These are phyloP conservation scores for Kwoniella shivajii DNA, from an alignment of 1,284 basidiomycete species.

Conservation along the genomic window DNA sequence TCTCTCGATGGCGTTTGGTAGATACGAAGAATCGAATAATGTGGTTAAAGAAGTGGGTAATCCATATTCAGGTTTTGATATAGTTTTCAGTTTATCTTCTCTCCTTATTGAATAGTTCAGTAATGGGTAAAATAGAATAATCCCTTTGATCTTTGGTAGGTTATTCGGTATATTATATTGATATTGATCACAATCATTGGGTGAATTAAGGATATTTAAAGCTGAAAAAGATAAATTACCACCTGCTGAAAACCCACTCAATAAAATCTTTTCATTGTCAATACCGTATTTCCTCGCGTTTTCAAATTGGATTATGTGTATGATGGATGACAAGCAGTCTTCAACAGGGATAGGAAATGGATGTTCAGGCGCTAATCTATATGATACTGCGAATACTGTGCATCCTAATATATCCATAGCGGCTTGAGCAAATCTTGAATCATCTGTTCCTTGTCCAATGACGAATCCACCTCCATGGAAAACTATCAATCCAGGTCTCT, in stretches of 20 bases:
- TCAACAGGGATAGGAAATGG: slow-evolving; percentile 54
- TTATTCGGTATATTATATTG: slow-evolving; percentile 9
- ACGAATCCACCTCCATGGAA: slow-evolving; percentile 39
- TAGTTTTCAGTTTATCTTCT: slow-evolving; percentile 19
- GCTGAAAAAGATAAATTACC: slow-evolving; percentile 33
- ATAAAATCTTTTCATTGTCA: slow-evolving; percentile 23
- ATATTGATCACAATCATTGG: background rate
- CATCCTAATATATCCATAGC: slow-evolving; percentile 20
- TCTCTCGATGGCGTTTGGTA: slow-evolving; percentile 19
- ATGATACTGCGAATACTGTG: slow-evolving; percentile 48
- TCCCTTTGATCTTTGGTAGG: slow-evolving; percentile 18
- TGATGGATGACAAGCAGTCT: slow-evolving; percentile 51
- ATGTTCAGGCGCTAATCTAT: slow-evolving; percentile 55
- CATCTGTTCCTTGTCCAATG: slow-evolving; percentile 31
- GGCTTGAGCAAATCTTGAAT: slow-evolving; percentile 23
- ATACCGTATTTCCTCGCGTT: slow-evolving; percentile 23
- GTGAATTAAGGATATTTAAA: slow-evolving; percentile 10
- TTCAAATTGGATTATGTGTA: slow-evolving; percentile 16
- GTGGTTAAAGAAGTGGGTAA: slow-evolving; percentile 27
- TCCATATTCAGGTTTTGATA: slow-evolving; percentile 16
- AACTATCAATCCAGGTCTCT: slow-evolving; percentile 22
- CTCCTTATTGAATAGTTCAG: slow-evolving; percentile 32
- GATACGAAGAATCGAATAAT: slow-evolving; percentile 39
- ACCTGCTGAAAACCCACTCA: slow-evolving; percentile 35
- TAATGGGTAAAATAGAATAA: slow-evolving; percentile 35